Evolutionary conservation across 495 filamentous ascomycete species (phyloP), one percentile per base, ranked within the genome.

Genomic region (Tuber indicum): DNA sequence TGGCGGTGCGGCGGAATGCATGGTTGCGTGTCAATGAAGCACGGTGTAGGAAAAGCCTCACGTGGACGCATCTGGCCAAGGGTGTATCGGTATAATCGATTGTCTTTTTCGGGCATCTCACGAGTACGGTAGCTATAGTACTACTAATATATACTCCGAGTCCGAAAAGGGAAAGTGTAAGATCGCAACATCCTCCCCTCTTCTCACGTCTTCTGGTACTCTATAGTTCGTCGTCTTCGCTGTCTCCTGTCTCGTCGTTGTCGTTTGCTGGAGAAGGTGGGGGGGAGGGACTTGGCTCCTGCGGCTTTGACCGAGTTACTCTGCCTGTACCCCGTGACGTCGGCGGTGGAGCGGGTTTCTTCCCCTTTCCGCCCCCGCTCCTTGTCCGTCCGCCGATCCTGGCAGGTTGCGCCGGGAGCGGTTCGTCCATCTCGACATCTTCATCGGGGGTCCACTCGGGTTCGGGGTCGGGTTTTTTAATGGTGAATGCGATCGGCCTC

Each of bases 161-260:
- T 26, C 44, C 26, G 21, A 42, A 72, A 42, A 42, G 32, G 44
- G 16, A 72, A 43, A n/a, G 45, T 26, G 19, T 10, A 72, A 72
- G 6, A 12, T n/a, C 21, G 10, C 23, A 21, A 9, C 9, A n/a
- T n/a, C 49, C 49, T 58, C 49, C 23, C 23, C 47, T 23, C 49
- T 2, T 23, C 10, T 58, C 49, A n/a, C 23, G 2, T 12, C 49
- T 58, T 58, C 2, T 58, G 23, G 23, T n/a, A 12, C 8, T 58
- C 23, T 58, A 88, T 77, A 88, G 79, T 76, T 89, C 87, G 78
- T 89, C 87, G 78, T 89, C 88, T 81, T 89, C 88, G 3, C 84
- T 86, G 75, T 84, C 85, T 39, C 85, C 85, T 8, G 70, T 79
- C n/a, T 78, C 75, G 2, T 77, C 77, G 2, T 76, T 78, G 32